Base-by-base conservation (phyloP, 1,139 yeast genomes). In the Debaryomycetaceae sp. region DNA sequence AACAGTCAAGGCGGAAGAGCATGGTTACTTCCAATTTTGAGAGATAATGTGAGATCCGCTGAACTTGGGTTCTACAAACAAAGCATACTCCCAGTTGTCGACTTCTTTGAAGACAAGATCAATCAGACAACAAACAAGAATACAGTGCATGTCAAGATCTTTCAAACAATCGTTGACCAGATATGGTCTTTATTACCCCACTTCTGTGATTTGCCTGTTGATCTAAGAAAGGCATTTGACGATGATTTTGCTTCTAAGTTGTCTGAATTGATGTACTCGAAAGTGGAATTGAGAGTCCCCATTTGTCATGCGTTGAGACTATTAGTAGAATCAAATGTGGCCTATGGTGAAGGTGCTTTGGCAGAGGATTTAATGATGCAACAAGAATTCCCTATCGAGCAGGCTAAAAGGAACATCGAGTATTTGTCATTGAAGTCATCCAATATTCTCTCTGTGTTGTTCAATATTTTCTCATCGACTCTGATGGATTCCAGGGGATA, bases 111-210 rank as follows among this genome's bases (percentile, higher is more conserved):
- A 45, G 64, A 65, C 5, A 78, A 78, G 51, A 68, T 80, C 40
- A 57, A 56, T 2, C 61, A 66, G n/a, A 65, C 76, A 42, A 65
- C 75, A 29, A 61, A 69, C 38, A 68, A 75, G 43, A 80, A 80
- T 42, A 81, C 90, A 1, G 74, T 85, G 53, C 86, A 87, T 59
- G 68, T 71, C 47, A 91, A 89, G 64, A 80, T 91, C 44, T 87
- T 86, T 59, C 79, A 81, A 56, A 91, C 98, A 1, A 80, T 93
- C 43, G 71, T 87, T 40, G 96, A 88, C 60, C 99, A 93, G 72
- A 75, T 90, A 41, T 91, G 98, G 97, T 83, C 96, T 1, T 74
- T 91, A 49, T 71, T 93, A 49, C 97, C 99, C 13, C 86, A 83
- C 53, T 93, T 90, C 65, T 86, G 95, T 60, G 95, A 87, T 60